Percentiles rank a stretch among this genome's conserved stretches.
Evolutionary conservation across 169 alveolate genomes (phyloP).

Genomic region (Neospora caninum): DNA sequence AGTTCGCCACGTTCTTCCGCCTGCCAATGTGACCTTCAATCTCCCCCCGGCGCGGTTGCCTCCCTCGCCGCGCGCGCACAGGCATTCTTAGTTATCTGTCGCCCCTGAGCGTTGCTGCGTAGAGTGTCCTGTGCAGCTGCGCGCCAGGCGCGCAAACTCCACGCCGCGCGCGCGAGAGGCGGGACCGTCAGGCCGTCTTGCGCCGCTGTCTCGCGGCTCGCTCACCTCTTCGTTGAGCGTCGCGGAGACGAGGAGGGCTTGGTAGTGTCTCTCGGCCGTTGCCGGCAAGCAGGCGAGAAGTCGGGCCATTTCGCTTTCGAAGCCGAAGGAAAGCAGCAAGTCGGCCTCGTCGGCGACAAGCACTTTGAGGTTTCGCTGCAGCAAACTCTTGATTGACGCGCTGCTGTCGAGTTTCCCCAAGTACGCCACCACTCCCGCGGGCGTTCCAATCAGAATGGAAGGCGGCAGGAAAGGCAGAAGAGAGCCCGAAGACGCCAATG

Average conservation of each 20-base stretch:
- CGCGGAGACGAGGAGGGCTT: constrained; percentile 67
- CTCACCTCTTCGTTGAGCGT: constrained; percentile 69
- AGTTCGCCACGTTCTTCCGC: no score
- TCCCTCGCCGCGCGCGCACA: no score
- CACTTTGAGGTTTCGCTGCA: constrained; percentile 28
- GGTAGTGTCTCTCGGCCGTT: constrained; percentile 61
- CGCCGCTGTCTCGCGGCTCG: not conserved
- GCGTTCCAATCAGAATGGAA: constrained; percentile 67
- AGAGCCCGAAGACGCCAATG: constrained; percentile 4
- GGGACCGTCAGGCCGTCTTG: no score
- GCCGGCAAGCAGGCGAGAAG: constrained; percentile 61
- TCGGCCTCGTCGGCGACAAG: constrained; percentile 74
- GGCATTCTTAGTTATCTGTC: no score
- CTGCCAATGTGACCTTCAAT: no score
- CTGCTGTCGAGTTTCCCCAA: constrained; percentile 45
- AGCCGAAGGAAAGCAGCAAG: constrained; percentile 70
- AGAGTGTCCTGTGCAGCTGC: no score
- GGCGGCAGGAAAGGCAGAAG: constrained; percentile 49
- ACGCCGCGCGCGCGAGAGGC: no score
- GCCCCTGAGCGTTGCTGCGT: no score
- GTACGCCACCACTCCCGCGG: constrained; percentile 52
- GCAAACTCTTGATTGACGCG: not conserved
- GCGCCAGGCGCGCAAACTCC: no score
- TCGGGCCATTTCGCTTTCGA: constrained; percentile 58
- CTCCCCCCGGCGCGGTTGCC: no score